Base-by-base conservation (phyloP, 805 yeast species). In the Saccharomyces eubayanus region DNA sequence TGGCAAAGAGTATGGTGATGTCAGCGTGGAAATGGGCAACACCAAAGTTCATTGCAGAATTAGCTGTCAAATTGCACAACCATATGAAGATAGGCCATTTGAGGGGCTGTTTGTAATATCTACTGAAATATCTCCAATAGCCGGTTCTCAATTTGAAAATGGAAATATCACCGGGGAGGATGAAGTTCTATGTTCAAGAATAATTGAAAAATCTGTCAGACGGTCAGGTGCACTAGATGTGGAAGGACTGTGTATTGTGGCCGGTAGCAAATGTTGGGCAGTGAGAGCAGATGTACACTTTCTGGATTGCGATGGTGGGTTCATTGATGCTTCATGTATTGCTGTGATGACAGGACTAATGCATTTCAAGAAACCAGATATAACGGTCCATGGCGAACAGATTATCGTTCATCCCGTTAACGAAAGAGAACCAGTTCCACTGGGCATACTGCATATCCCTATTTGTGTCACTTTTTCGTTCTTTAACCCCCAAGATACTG, bases 201-300 rank as follows among this genome's bases (percentile, higher is more conserved):
- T 91, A 54, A 83, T 94, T 47, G 99, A 94, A 65, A 94, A 92
- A 65, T 91, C 97, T 1, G 84, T 94, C 48, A 79, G 96, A 64
- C 77, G 97, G 65, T 87, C 96, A 1, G 87, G 87, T 57, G 96
- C 98, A 0, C 72, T 94, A 47, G 99, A 94, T 70, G 77, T 92
- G 46, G 99, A 94, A 68, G 82, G 89, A 49, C 72, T 94, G 47
- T 92, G 98, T 72, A 89, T 94, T 47, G 80, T 87, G 24, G 96
- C 97, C 0, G 98, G 97, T 1, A 79, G 83, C 52, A 85, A 89
- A 59, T 90, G 96, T 65, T 94, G 99, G 99, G 78, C 83, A 53
- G 76, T 94, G 11, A 79, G 95, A 54, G 97, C 95, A 0, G 97
- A 91, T 65, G 82, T 94, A 16, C 96, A 90, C 64, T 87, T 88